Evolutionary conservation across 2,329 filamentous ascomycete species (phyloP).

Genomic region (Alternaria hordeiaustralica): DNA sequence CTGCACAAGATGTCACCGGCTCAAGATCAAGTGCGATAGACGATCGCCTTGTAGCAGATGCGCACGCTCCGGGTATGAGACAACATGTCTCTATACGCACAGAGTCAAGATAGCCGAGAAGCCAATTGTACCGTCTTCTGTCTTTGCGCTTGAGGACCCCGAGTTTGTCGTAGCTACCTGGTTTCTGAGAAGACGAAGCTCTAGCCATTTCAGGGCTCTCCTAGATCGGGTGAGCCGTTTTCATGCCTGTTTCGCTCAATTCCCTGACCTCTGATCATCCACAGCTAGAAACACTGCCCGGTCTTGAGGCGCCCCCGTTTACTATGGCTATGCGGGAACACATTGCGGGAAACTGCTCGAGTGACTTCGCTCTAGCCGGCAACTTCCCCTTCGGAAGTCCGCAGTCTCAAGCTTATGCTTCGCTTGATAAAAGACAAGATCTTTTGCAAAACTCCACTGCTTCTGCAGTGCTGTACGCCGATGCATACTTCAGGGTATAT

Average conservation of each 20-base stretch:
- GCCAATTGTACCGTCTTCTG: neutral
- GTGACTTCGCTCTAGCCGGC: slow-evolving; percentile 25
- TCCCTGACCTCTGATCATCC: neutral
- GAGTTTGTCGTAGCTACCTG: slow-evolving; percentile 25
- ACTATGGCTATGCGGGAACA: slow-evolving; percentile 20
- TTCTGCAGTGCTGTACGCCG: neutral
- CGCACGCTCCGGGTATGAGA: slow-evolving; percentile 14
- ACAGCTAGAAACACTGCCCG: neutral
- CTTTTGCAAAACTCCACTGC: neutral
- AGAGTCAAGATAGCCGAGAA: slow-evolving; percentile 2
- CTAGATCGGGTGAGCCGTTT: neutral
- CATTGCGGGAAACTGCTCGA: slow-evolving; percentile 15
- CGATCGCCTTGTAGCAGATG: slow-evolving; percentile 26
- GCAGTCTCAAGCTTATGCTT: slow-evolving; percentile 19
- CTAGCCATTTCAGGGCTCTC: slow-evolving; percentile 22
- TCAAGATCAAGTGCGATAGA: slow-evolving; percentile 33
- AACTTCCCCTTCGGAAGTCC: slow-evolving; percentile 29
- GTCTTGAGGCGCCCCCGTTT: slow-evolving; percentile 5
- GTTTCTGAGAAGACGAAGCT: slow-evolving; percentile 25
- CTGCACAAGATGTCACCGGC: slow-evolving; percentile 29
- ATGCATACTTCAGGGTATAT: neutral
- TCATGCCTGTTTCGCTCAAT: neutral
- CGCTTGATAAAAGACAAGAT: neutral
- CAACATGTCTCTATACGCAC: slow-evolving; percentile 24
- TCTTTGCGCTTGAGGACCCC: slow-evolving; percentile 17